A percentile compares a stretch with the other conserved stretches of the same genome.
phyloP scores from a whole-genome alignment of 805 yeast genomes.

The Candida tibetensis region DNA sequence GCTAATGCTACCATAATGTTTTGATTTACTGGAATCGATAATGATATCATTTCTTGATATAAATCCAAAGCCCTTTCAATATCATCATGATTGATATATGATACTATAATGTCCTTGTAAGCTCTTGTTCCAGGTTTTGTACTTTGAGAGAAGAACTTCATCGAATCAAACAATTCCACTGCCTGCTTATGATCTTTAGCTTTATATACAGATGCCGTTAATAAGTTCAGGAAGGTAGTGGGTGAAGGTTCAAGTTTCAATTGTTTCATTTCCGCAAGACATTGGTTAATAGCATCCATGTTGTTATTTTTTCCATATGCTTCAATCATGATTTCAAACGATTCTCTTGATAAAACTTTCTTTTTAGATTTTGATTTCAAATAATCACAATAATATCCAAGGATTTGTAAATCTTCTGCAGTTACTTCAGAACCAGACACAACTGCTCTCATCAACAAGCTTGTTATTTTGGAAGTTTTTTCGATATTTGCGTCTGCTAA shows the following conservation, averaged over 20 bases:
- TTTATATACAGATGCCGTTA: conserved; percentile 59
- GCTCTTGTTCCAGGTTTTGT: conserved; percentile 67
- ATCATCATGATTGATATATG: conserved; percentile 60
- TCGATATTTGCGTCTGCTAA: conserved; percentile 31
- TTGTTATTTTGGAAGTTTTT: conserved; percentile 31
- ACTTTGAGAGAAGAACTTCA: conserved; percentile 71
- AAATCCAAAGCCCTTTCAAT: conserved; percentile 75
- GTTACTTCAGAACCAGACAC: conserved; percentile 21
- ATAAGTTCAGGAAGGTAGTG: conserved; percentile 51
- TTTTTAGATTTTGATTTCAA: conserved; percentile 17
- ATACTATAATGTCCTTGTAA: conserved; percentile 68
- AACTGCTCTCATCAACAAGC: conserved; percentile 37
- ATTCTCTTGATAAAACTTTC: conserved; percentile 31
- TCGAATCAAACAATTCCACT: conserved; percentile 69
- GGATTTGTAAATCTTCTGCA: conserved; percentile 18
- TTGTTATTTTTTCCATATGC: conserved; percentile 43
- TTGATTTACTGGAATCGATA: conserved; percentile 29
- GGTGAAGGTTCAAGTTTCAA: conserved; percentile 41
- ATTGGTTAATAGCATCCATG: conserved; percentile 36
- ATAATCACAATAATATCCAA: conserved; percentile 33
- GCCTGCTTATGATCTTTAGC: conserved; percentile 57
- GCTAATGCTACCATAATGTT: conserved; percentile 54
- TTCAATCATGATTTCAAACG: conserved; percentile 45
- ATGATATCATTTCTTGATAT: conserved; percentile 60
- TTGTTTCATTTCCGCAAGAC: conserved; percentile 36